Base-by-base conservation (phyloP, 2,329 filamentous ascomycete genomes). In the Beauveria australis region DNA sequence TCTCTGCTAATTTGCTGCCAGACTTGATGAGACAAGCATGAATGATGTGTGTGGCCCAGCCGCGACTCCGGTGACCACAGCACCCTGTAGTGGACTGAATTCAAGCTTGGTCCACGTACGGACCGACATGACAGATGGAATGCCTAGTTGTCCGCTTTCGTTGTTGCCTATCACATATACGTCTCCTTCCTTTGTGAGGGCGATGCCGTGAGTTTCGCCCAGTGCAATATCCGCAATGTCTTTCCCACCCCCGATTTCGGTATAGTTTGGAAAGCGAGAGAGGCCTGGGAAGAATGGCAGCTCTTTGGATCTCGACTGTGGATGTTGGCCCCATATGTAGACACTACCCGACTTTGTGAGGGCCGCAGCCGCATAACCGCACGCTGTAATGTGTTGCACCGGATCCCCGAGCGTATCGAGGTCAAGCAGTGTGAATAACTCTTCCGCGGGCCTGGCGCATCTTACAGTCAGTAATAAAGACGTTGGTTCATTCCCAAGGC, bases 161-260 rank as follows among this genome's bases (percentile, higher is more conserved):
- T 87, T 86, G 41, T 76, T 73, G 0, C 86, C 86, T 48, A 81
- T 74, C 4, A 81, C 79, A 64, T 79, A 87, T 0, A 88, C 69
- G 22, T 73, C 72, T 0, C 78, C 77, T 2, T 77, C 73, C 0
- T 73, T 72, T 0, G 78, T 81, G 26, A 88, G 68, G 6, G 79
- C 79, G 9, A 87, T 73, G n/a, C 83, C 75, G 69, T 89, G 85
- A 8, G 76, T 75, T 41, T 81, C 79, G 0, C 86, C 86, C 6
- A 88, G 67, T 1, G 77, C 81, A 44, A 86, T 74, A 63, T 87
- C 84, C 6, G 75, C 63, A 2, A 88, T 73, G 62, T 88, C 82
- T 24, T 75, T 72, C 4, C 75, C 75, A 6, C 71, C 73, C 6
- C 78, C 75, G 1, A 83, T 71, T 9, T 79, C 74, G 1, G 79